Evolutionary conservation across 352 stramenopile species (phyloP), one percentile per base, ranked within the genome.

Genomic region (Pythium phragmitis): DNA sequence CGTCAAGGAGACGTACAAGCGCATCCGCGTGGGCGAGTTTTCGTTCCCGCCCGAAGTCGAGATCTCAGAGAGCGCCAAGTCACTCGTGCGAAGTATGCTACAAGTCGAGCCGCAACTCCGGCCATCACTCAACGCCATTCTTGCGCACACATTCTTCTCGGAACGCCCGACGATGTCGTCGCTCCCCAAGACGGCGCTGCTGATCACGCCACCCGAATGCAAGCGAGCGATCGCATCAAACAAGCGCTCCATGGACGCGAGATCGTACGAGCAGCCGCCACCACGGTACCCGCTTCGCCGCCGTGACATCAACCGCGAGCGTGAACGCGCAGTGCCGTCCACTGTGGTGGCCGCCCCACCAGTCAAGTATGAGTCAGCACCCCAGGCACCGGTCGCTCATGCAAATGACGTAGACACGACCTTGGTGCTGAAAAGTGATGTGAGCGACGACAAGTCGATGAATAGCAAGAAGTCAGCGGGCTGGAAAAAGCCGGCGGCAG

Each of bases 1-100:
- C 68, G 96, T 99, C 16, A 99, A 99, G 64, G 87, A 96, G 46
- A 99, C 97, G 0, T 99, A 99, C 77, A 97, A 98, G 39, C 88
- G 96, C 46, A 99, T 99, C 58, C 79, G 98, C 33, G 86, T 86
- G 7, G 98, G 98, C 69, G 81, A 98, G 52, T 99, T 98, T 71
- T 83, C 82, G 19, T 99, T 99, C 58, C 97, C 97, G 0, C 76
- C 87, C 7, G 68, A 94, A 52, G 73, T 96, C 4, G 72, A 88
- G 7, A 77, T 99, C 8, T 98, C 92, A 1, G 64, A 81, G 7
- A 79, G 69, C 7, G 85, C 89, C 5, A 82, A 93, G 60, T 84
- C 73, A 16, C 69, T 97, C 9, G 77, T 96, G n/a, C 77, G 77
- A 1, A 77, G 68, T 21, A 94, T 96, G 19, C 58, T 96, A 65